Base-by-base conservation (phyloP, 441 rosid species). In the Erysimum cheiri region DNA sequence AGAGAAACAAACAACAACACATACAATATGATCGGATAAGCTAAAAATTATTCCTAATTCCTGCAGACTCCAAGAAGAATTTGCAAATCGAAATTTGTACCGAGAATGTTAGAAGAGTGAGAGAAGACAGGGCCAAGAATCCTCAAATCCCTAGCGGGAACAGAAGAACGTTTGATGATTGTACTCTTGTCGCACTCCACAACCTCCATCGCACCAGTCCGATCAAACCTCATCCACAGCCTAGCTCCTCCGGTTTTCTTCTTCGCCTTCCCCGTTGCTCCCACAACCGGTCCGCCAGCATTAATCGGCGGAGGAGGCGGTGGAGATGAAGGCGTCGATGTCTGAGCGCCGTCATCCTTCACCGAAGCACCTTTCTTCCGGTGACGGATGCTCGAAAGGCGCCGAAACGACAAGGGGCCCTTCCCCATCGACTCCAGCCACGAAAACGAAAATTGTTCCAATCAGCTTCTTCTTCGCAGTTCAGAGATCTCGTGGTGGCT, bases 81-180 rank as follows among this genome's bases (percentile, higher is more conserved):
- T 31, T 3, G 13, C 41, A 26, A 31, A 29, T 72, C 19, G 13
- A 50, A 43, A 11, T 11, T 48, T 2, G 32, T 81, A 93, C 98
- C 98, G n/a, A 92, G 92, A 75, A 94, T 94, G 76, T 79, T 88
- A 15, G 97, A 92, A 35, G 99, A 87, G 47, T 88, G 91, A 69
- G 98, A 92, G 82, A 92, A 92, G 54, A 92, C 83, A 49, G 99
- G 97, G 44, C 97, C 96, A 24, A 94, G 96, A 48, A 94, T 88
- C 76, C 98, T 84, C 87, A 94, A 82, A 83, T 92, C 99, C 84
- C 99, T 82, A 64, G 98, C 83, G 5, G 99, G 98, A 73, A 94
- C 85, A 0, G 92, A 81, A 17, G 84, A 89, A 10, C 94, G 85
- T 71, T 83, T 85, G 32, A 92, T 88, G 60, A 94, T 94, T 6